Percentiles rank a stretch among this genome's conserved stretches.
Conservation (phyloP, 208 protist species). For the Wallacemonas collosoma region DNA sequence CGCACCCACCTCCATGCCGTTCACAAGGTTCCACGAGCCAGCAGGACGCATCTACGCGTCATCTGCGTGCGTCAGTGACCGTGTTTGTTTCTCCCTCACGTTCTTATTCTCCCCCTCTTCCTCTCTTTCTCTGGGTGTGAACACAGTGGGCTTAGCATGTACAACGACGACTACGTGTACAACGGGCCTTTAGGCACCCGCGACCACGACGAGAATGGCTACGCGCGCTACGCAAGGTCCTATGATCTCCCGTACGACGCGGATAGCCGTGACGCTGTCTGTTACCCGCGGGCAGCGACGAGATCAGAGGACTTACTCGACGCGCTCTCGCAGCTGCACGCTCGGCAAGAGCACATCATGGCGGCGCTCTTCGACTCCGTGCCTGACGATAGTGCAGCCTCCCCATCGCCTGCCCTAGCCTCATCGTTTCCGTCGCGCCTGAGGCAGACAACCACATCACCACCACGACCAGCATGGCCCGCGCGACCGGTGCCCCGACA, state of each 20-base stretch:
- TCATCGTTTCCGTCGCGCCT: not conserved
- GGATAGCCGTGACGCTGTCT: not conserved
- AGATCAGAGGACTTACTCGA: not conserved
- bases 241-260: not conserved
- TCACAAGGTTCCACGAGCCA: too few relatives aligned
- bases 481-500: not conserved
- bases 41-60: too few relatives aligned
- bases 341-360: conserved; percentile 9
- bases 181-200: not conserved
- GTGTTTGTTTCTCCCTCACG: not conserved
- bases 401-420: not conserved
- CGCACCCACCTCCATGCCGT: too few relatives aligned
- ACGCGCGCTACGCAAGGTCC: not conserved
- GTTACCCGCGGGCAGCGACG: not conserved
- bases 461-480: not conserved
- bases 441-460: not conserved
- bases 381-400: not conserved
- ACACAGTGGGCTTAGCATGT: not conserved
- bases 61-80: too few relatives aligned
- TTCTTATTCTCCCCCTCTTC: not conserved
- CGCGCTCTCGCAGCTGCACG: conserved; percentile 11
- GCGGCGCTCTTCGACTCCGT: not conserved
- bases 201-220: not conserved
- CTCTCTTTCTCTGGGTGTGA: not conserved
- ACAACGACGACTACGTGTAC: conserved; percentile 15